These are phyloP conservation scores for Agaricus blazei DNA, from an alignment of 768 basidiomycete species.

Conservation along the genomic window DNA sequence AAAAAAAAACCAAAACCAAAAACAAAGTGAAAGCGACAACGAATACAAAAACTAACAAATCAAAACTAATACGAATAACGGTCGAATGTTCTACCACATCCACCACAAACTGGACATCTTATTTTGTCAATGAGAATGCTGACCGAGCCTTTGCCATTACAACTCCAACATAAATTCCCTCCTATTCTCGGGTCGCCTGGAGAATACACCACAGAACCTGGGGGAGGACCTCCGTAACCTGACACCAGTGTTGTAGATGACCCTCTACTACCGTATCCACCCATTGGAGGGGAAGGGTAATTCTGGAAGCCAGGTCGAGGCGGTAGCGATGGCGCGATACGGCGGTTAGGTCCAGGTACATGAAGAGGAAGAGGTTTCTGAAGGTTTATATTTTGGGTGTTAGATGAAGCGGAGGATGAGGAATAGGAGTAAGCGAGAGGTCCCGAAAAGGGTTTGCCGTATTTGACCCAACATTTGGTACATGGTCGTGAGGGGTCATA, in stretches of 20 bases:
- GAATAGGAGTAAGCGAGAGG: constrained; percentile 48
- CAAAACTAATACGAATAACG: constrained; percentile 5
- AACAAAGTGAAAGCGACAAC: no score
- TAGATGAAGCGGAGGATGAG: constrained; percentile 14
- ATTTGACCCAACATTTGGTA: constrained; percentile 69
- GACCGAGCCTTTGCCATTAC: constrained; percentile 52
- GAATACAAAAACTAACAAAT: no score
- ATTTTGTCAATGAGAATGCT: constrained; percentile 48
- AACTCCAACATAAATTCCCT: constrained; percentile 60
- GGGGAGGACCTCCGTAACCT: constrained; percentile 21
- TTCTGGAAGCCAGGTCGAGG: constrained; percentile 10
- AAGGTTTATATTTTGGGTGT: constrained; percentile 9
- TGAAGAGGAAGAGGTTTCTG: constrained; percentile 3
- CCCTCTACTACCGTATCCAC: constrained; percentile 9
- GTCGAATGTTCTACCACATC: constrained; percentile 53
- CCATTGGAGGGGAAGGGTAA: background rate
- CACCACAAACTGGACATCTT: constrained; percentile 55
- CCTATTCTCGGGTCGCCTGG: constrained; percentile 73
- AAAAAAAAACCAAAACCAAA: no score
- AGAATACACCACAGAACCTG: constrained; percentile 39
- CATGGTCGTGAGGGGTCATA: constrained; percentile 66
- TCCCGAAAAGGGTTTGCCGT: constrained; percentile 55
- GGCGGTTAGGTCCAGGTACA: background rate
- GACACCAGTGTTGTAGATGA: background rate
- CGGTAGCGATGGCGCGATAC: constrained; percentile 9